phyloP scores from a whole-genome alignment of 306 rosid species.

The Prunus mongolica region DNA sequence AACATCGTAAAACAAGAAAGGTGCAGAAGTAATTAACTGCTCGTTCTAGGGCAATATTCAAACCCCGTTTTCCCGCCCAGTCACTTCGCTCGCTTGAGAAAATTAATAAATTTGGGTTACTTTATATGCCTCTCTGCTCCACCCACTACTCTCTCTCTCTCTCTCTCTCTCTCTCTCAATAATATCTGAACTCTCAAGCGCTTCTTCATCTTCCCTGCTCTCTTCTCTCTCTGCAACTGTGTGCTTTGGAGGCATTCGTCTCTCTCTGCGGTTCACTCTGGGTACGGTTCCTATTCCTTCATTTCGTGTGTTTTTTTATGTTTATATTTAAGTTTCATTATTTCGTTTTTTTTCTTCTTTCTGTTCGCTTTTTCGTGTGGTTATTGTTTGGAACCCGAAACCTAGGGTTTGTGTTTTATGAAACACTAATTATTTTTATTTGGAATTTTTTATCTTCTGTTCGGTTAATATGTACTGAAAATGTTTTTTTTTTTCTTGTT shows the following conservation, averaged over 20 bases:
- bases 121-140: slow-evolving; percentile 9
- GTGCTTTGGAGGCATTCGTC: not conserved
- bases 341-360: not conserved
- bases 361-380: not conserved
- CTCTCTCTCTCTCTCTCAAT: not conserved
- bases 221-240: not conserved
- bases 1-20: not conserved
- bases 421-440: not conserved
- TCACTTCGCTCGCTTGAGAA: not conserved
- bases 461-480: not conserved
- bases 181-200: not conserved
- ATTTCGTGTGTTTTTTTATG: not conserved
- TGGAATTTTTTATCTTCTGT: not conserved
- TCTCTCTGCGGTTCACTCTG: slow-evolving; percentile 9
- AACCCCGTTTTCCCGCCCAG: slow-evolving; percentile 60
- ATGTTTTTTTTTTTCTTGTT: not conserved
- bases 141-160: not conserved
- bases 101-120: not conserved
- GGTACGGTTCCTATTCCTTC: not conserved
- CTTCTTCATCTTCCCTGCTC: slow-evolving; percentile 19
- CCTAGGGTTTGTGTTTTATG: slow-evolving; percentile 8
- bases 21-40: slow-evolving; percentile 24
- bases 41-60: slow-evolving; percentile 9
- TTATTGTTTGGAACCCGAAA: not conserved
- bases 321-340: not conserved